Percentiles rank a stretch among this genome's conserved stretches.
Conservation (phyloP, 2,329 filamentous ascomycete genomes). For the Pseudodiploospora longispora region DNA sequence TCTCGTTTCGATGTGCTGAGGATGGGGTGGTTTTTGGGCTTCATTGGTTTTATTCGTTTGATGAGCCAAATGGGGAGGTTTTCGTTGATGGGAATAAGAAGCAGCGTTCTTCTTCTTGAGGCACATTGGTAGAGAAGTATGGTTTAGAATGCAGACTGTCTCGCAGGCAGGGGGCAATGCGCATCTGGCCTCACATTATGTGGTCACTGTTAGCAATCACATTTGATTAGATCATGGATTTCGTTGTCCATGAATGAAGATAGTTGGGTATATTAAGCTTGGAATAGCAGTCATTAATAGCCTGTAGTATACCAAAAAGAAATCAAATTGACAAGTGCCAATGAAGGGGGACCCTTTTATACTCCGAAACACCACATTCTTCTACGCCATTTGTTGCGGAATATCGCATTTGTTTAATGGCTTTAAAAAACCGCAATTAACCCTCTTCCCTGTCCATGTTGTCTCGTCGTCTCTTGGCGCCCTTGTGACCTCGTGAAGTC, state of each 20-base stretch:
- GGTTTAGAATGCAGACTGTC: too few relatives aligned
- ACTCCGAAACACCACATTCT: neutral
- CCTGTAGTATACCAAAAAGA: too few relatives aligned
- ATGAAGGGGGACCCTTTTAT: neutral
- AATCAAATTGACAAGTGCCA: neutral
- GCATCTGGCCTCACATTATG: too few relatives aligned
- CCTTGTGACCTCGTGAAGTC: conserved; percentile 1
- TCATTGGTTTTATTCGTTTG: neutral
- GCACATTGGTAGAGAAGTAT: too few relatives aligned
- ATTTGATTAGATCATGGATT: too few relatives aligned
- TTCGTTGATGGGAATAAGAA: neutral
- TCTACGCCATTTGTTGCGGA: neutral
- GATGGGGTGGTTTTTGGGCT: neutral
- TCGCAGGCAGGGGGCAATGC: too few relatives aligned
- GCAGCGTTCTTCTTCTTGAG: neutral
- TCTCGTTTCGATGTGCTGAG: neutral
- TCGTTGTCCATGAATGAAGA: too few relatives aligned
- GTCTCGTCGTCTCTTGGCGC: conserved; percentile 37
- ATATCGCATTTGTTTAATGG: neutral
- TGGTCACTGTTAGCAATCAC: too few relatives aligned
- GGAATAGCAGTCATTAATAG: too few relatives aligned
- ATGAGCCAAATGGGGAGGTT: neutral
- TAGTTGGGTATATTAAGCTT: too few relatives aligned
- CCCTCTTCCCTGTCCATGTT: conserved; percentile 73
- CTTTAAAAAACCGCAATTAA: conserved; percentile 23